These are phyloP conservation scores for Canna indica DNA, from an alignment of 176 grass and related monocot genomes.

Conservation along the genomic window DNA sequence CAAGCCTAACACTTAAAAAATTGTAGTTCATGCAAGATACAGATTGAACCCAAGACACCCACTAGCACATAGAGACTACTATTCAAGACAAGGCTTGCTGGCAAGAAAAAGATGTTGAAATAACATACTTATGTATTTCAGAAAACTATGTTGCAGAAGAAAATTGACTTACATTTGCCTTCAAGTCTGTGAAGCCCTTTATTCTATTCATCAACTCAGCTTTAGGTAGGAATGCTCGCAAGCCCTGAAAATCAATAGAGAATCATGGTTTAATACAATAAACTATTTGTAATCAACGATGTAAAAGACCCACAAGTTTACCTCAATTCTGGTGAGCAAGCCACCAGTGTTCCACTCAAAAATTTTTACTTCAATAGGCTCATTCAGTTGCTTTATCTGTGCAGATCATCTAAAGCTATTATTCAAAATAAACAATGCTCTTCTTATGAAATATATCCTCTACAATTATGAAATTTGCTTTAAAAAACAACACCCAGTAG, in stretches of 20 bases:
- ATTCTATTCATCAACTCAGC: conserved; percentile 66
- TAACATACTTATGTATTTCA: background rate
- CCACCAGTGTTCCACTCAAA: conserved; percentile 86
- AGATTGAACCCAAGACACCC: background rate
- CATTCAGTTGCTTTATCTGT: conserved; percentile 81
- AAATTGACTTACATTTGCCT: conserved; percentile 53
- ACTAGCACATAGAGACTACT: no score
- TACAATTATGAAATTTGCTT: background rate
- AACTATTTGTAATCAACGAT: conserved; percentile 9
- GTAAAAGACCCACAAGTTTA: conserved; percentile 14
- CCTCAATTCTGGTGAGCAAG: conserved; percentile 84
- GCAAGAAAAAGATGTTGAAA: background rate
- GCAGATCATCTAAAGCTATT: conserved; percentile 19
- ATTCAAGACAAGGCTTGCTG: no score
- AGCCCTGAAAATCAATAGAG: conserved; percentile 46
- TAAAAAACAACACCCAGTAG: background rate
- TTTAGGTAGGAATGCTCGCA: conserved; percentile 86
- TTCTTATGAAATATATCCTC: background rate
- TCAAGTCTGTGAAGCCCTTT: conserved; percentile 60
- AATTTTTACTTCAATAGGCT: conserved; percentile 72
- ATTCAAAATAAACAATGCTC: background rate
- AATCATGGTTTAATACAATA: conserved; percentile 10
- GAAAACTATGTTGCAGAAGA: conserved; percentile 11
- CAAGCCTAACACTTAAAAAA: background rate
- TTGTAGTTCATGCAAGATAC: background rate